Evolutionary conservation across 352 stramenopile species (phyloP).

Genomic region (Pythium periplocum): DNA sequence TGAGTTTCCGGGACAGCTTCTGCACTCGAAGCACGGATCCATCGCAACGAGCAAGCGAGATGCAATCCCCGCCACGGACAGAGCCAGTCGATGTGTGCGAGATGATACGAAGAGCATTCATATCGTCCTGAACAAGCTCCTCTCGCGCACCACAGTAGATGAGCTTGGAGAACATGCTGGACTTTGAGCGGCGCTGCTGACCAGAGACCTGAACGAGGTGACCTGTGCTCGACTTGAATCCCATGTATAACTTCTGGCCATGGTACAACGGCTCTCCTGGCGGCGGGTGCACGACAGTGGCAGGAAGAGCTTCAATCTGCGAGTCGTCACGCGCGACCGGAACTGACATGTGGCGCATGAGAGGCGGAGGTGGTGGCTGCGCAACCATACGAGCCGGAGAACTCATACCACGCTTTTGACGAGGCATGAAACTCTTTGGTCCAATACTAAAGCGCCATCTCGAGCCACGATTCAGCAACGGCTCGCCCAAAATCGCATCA

Average conservation of each 20-base stretch:
- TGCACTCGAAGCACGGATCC: conserved; percentile 55
- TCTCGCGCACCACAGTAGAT: conserved; percentile 34
- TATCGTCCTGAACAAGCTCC: conserved; percentile 23
- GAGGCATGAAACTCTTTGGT: conserved; percentile 15
- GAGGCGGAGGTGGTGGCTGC: conserved; percentile 18
- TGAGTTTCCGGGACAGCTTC: conserved; percentile 55
- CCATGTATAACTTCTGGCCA: conserved; percentile 47
- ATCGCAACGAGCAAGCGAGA: conserved; percentile 53
- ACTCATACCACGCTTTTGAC: conserved; percentile 42
- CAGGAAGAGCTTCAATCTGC: not conserved
- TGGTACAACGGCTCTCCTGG: conserved; percentile 37
- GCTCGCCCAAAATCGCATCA: conserved; percentile 30
- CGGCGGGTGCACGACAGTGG: conserved; percentile 11
- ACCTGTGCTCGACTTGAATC: conserved; percentile 41
- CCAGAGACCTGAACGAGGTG: conserved; percentile 40
- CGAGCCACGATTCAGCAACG: conserved; percentile 14
- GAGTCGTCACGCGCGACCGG: not conserved
- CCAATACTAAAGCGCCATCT: conserved; percentile 19
- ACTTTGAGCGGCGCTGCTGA: conserved; percentile 29
- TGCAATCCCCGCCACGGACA: conserved; percentile 51
- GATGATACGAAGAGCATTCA: conserved; percentile 53
- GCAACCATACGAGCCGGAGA: conserved; percentile 44
- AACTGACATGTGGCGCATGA: conserved; percentile 21
- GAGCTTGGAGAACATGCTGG: conserved; percentile 49
- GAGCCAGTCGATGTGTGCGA: conserved; percentile 47